Conservation (phyloP, 2,329 filamentous ascomycete species). For the Apiospora arundinis region DNA sequence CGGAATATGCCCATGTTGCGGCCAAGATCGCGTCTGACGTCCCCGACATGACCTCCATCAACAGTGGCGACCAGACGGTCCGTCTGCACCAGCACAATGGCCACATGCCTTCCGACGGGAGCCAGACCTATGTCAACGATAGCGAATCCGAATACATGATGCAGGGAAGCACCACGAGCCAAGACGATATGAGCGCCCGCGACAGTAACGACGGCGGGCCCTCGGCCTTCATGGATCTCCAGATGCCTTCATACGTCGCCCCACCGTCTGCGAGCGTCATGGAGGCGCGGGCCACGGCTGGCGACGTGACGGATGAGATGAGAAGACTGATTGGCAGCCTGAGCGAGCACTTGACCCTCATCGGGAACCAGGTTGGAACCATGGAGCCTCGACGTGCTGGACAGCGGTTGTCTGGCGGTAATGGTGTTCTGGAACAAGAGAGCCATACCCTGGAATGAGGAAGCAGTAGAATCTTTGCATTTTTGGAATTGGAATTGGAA, state of each 20-base stretch:
- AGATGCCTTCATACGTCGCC: slow-evolving; percentile 47
- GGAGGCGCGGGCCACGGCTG: slow-evolving; percentile 58
- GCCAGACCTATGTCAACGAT: slow-evolving; percentile 28
- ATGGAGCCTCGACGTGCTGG: slow-evolving; percentile 42
- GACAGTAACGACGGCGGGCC: not conserved
- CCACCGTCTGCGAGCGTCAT: slow-evolving; percentile 59
- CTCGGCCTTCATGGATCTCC: slow-evolving; percentile 24
- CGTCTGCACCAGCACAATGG: slow-evolving; percentile 21
- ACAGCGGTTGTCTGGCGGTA: slow-evolving; percentile 22
- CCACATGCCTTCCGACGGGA: slow-evolving; percentile 24
- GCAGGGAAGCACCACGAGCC: not conserved
- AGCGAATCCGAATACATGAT: slow-evolving; percentile 25
- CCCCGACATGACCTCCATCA: slow-evolving; percentile 24
- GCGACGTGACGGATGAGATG: slow-evolving; percentile 59
- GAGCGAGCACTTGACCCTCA: slow-evolving; percentile 54
- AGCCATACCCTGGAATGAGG: not conserved
- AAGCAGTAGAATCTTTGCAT: not conserved
- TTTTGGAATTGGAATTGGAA: not conserved
- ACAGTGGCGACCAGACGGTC: slow-evolving; percentile 23
- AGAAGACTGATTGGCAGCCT: slow-evolving; percentile 57
- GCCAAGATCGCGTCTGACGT: slow-evolving; percentile 39
- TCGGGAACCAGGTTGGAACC: slow-evolving; percentile 51
- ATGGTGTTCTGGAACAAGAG: slow-evolving; percentile 7
- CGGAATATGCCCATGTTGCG: slow-evolving; percentile 51
- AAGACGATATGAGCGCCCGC: not conserved